Conservation (phyloP, 2,329 filamentous ascomycete species). For the Drechmeria coniospora region DNA sequence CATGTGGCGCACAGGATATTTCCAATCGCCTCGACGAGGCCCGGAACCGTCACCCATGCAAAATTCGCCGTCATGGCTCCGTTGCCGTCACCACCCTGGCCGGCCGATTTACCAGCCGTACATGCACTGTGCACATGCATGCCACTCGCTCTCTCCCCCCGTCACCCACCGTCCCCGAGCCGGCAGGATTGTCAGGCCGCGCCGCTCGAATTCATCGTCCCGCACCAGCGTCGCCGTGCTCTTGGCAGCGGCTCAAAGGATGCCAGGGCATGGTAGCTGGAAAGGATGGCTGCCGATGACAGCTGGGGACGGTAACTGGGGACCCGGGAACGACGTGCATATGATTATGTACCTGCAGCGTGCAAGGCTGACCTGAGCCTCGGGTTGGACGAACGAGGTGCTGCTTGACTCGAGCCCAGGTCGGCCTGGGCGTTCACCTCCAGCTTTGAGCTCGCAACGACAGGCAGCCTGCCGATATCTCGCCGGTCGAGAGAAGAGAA, state of each 20-base stretch:
- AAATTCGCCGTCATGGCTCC: neutral
- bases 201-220: neutral
- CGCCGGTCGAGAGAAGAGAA: conserved; percentile 1
- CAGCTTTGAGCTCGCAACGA: conserved; percentile 10
- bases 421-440: conserved; percentile 3
- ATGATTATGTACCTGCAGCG: too few species aligned
- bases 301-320: too few species aligned
- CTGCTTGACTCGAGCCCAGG: conserved; percentile 4
- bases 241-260: neutral
- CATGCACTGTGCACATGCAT: neutral
- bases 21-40: too few species aligned
- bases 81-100: neutral
- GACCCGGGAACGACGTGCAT: neutral
- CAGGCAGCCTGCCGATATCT: conserved; percentile 4
- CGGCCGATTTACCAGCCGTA: too few species aligned
- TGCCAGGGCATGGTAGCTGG: too few species aligned
- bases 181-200: neutral
- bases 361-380: conserved; percentile 2
- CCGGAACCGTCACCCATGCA: too few species aligned
- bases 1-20: neutral
- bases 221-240: too few species aligned
- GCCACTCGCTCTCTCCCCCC: neutral
- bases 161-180: neutral
- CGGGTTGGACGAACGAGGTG: conserved; percentile 4
- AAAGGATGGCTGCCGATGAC: too few species aligned